These are phyloP conservation scores for Rhynchosporium agropyri DNA, from an alignment of 2,329 filamentous ascomycete species.

Conservation along the genomic window DNA sequence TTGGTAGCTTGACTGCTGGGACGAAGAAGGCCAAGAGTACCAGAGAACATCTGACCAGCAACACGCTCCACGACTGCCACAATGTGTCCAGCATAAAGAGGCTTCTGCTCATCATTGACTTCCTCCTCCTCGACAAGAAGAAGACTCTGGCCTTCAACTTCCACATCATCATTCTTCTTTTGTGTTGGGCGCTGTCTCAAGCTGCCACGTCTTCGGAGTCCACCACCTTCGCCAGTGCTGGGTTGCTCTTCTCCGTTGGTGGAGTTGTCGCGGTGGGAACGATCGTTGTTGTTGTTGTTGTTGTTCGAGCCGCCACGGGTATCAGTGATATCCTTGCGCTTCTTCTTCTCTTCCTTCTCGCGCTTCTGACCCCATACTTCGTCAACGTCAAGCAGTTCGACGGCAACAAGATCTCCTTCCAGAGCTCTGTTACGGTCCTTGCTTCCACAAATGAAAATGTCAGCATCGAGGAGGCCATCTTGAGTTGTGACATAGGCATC, in stretches of 20 bases:
- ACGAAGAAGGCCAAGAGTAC: slow-evolving; percentile 87
- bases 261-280: slow-evolving; percentile 55
- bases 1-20: slow-evolving; percentile 98
- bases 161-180: slow-evolving; percentile 99
- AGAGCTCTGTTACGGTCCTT: slow-evolving; percentile 97
- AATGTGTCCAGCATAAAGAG: slow-evolving; percentile 93
- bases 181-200: slow-evolving; percentile 95
- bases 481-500: slow-evolving; percentile 96
- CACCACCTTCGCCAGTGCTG: slow-evolving; percentile 74
- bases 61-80: slow-evolving; percentile 97
- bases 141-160: slow-evolving; percentile 96
- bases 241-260: slow-evolving; percentile 64
- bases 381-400: slow-evolving; percentile 95
- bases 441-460: slow-evolving; percentile 99
- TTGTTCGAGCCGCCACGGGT: slow-evolving; percentile 68
- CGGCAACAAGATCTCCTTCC: slow-evolving; percentile 92
- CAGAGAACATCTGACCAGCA: slow-evolving; percentile 98
- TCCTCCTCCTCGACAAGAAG: slow-evolving; percentile 97
- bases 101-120: slow-evolving; percentile 97
- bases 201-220: slow-evolving; percentile 89
- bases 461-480: slow-evolving; percentile 85
- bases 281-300: slow-evolving; percentile 69
- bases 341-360: slow-evolving; percentile 99
- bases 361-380: slow-evolving; percentile 99
- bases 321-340: slow-evolving; percentile 97